Base-by-base conservation (phyloP, 2,329 filamentous ascomycete genomes). In the Alternaria arbusti region DNA sequence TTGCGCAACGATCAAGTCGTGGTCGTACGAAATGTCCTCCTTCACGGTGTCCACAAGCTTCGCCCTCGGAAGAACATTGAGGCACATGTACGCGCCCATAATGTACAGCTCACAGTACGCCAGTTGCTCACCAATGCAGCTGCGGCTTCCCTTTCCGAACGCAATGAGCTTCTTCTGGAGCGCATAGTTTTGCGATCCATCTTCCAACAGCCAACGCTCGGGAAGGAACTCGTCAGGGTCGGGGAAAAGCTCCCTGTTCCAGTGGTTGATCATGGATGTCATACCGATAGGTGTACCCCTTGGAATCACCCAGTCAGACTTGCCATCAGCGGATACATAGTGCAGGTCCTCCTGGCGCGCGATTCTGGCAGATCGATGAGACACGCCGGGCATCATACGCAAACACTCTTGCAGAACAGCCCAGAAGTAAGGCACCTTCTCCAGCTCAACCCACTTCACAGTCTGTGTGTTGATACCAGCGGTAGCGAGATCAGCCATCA, bases 321-420 rank as follows among this genome's bases (percentile, higher is more conserved):
- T 68, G 23, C 65, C 69, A 23, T 73, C 68, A 10, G 67, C 65
- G 17, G 66, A 71, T 22, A 63, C 61, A 46, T 72, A 68, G 50
- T 67, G 58, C 44, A 74, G 46, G 54, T 73, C 67, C 62, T 74
- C 64, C 36, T 67, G 55, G 7, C 68, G 65, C 46, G 70, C 66
- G 51, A 71, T 69, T 56, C 68, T 57, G 36, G 69, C 65, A 17
- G 66, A 67, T 13, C 69, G 46, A 62, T 74, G 71, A 6, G 71
- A 71, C 51, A 69, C 73, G 56, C 68, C 79, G 50, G 67, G 76
- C 71, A 68, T 78, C 68, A 79, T 67, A n/a, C 79, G 75, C 25
- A 80, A 64, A 46, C 73, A 78, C 63, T 81, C 79, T 36, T 72
- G 67, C n/a, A 80, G 54, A 3, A 77, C 61, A 26, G 76, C 78